phyloP scores from a whole-genome alignment of 768 basidiomycete species.

The Lentinula boryana region DNA sequence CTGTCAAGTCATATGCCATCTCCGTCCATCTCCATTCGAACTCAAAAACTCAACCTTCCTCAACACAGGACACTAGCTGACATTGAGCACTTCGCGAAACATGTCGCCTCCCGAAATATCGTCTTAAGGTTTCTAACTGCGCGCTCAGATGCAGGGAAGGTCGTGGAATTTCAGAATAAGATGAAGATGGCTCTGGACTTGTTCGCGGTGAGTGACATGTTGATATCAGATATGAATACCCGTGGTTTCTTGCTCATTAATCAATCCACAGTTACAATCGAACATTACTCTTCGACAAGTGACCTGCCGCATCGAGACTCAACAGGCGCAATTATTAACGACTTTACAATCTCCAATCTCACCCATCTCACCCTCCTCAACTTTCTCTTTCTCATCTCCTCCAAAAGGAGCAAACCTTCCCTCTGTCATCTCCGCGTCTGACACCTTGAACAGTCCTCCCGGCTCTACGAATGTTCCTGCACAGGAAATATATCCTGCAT shows the following conservation, averaged over 20 bases:
- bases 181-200: not conserved
- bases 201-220: not conserved
- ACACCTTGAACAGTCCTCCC: not conserved
- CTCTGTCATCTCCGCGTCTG: not conserved
- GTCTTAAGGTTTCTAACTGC: not conserved
- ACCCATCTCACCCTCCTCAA: not conserved
- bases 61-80: not conserved
- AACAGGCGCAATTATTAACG: not conserved
- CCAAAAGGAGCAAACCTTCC: not conserved
- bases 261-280: not conserved
- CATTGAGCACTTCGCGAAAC: not conserved
- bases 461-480: not conserved
- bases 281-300: conserved; percentile 1
- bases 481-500: too few species aligned
- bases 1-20: too few species aligned
- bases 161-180: not conserved
- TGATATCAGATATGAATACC: not conserved
- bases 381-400: not conserved
- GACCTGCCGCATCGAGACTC: not conserved
- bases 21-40: too few species aligned
- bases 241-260: not conserved
- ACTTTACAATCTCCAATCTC: not conserved
- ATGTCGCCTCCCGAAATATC: not conserved
- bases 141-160: not conserved
- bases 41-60: too few species aligned